Conservation (phyloP, 1,284 basidiomycete genomes). For the Rhodotorula glutinis region DNA sequence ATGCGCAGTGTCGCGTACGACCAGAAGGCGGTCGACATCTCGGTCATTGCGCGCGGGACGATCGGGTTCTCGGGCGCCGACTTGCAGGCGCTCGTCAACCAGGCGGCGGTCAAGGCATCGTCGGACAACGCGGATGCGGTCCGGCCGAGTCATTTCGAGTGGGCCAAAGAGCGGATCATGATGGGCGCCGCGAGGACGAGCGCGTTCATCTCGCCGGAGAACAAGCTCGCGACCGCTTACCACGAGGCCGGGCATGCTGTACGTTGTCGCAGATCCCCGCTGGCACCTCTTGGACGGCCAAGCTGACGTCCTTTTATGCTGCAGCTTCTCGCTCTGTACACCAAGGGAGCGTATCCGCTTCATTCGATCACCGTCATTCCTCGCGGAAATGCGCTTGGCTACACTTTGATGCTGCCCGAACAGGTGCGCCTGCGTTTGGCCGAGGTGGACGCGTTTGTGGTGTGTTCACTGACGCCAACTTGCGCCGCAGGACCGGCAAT, state of each 20-base stretch:
- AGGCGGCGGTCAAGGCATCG: constrained; percentile 85
- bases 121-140: constrained; percentile 73
- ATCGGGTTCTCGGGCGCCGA: constrained; percentile 79
- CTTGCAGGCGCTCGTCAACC: constrained; percentile 43
- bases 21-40: constrained; percentile 67
- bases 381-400: constrained; percentile 83
- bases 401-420: constrained; percentile 82
- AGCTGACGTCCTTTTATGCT: background rate
- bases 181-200: constrained; percentile 92
- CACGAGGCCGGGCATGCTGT: constrained; percentile 90
- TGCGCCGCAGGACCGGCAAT: constrained; percentile 58
- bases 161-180: constrained; percentile 84
- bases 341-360: constrained; percentile 85
- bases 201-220: constrained; percentile 77
- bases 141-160: constrained; percentile 80
- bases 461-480: too few relatives aligned
- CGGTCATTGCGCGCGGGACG: constrained; percentile 81
- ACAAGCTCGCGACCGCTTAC: constrained; percentile 75
- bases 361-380: constrained; percentile 87
- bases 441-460: too few relatives aligned
- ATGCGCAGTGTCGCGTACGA: constrained; percentile 72
- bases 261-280: background rate
- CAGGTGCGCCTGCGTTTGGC: background rate
- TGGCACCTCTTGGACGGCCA: background rate
- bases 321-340: constrained; percentile 75